Percentiles rank a stretch among this genome's conserved stretches.
These are phyloP conservation scores for Chrysanthemum seticuspe DNA, from an alignment of 129 eudicot species.

Conservation along the genomic window DNA sequence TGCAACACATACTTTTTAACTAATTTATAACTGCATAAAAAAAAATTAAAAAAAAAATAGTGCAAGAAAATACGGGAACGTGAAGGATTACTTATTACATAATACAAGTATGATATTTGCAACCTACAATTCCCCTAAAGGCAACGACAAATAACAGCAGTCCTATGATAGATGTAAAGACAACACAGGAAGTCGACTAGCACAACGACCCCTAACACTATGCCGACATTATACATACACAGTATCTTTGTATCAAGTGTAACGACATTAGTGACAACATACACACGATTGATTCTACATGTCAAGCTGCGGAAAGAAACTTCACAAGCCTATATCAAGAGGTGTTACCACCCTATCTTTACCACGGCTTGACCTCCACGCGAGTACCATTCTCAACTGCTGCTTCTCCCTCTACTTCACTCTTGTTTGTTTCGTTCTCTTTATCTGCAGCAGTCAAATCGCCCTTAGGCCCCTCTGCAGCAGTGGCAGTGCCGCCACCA, in stretches of 20 bases:
- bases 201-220: constrained; percentile 40
- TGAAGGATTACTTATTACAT: constrained; percentile 47
- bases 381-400: constrained; percentile 45
- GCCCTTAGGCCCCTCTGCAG: constrained; percentile 31
- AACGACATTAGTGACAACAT: constrained; percentile 30
- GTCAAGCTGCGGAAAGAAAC: constrained; percentile 26
- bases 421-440: constrained; percentile 23
- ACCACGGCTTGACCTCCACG: constrained; percentile 32
- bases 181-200: constrained; percentile 27
- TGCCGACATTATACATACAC: constrained; percentile 39
- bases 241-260: constrained; percentile 38
- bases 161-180: constrained; percentile 35
- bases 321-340: too few species aligned
- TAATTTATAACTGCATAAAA: neutral
- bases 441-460: constrained; percentile 20
- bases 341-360: constrained; percentile 5
- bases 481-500: constrained; percentile 14
- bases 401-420: constrained; percentile 26
- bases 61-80: constrained; percentile 33
- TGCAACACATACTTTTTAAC: neutral
- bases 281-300: constrained; percentile 34
- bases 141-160: constrained; percentile 31
- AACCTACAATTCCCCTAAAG: constrained; percentile 47
- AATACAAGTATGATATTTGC: constrained; percentile 44
- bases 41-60: neutral